Percentiles rank a stretch among this genome's conserved stretches.
These are phyloP conservation scores for Fusarium palustre DNA, from an alignment of 2,329 filamentous ascomycete genomes.

Conservation along the genomic window DNA sequence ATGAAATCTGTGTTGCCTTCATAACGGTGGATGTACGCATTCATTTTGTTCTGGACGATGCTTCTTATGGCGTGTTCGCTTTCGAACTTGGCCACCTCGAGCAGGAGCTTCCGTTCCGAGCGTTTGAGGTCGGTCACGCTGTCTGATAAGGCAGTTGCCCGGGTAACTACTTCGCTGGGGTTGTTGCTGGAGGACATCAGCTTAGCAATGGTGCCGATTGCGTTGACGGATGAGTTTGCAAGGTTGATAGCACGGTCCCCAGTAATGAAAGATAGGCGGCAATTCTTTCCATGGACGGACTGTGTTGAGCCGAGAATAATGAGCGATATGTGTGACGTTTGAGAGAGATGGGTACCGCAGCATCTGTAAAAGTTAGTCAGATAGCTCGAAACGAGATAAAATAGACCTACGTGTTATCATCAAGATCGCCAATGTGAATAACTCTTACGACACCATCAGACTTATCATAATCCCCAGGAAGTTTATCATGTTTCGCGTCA, in stretches of 20 bases:
- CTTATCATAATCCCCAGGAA: slow-evolving; percentile 50
- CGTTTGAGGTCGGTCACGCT: slow-evolving; percentile 38
- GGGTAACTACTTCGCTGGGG: slow-evolving; percentile 38
- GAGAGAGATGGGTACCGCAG: slow-evolving; percentile 49
- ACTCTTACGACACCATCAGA: slow-evolving; percentile 47
- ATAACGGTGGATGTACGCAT: slow-evolving; percentile 43
- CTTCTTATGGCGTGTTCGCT: slow-evolving; percentile 36
- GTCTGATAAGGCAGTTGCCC: slow-evolving; percentile 28
- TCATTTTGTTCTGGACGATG: slow-evolving; percentile 28
- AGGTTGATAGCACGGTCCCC: slow-evolving; percentile 47
- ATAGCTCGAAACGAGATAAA: rapidly evolving
- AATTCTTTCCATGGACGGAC: slow-evolving; percentile 49
- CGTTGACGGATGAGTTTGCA: slow-evolving; percentile 41
- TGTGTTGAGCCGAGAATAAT: slow-evolving; percentile 47
- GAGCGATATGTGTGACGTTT: slow-evolving; percentile 50
- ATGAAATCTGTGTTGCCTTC: slow-evolving; percentile 48
- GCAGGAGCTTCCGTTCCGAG: slow-evolving; percentile 45
- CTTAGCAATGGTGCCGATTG: slow-evolving; percentile 42
- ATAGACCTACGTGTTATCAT: slow-evolving; percentile 46
- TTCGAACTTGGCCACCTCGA: slow-evolving; percentile 48
- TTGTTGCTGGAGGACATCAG: slow-evolving; percentile 43
- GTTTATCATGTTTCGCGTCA: slow-evolving; percentile 39
- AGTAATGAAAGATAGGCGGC: slow-evolving; percentile 47
- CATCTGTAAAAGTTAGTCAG: slow-evolving; percentile 34
- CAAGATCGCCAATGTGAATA: slow-evolving; percentile 47